Evolutionary conservation across 257 asterid species (phyloP).

Genomic region (Nicotiana tabacum): DNA sequence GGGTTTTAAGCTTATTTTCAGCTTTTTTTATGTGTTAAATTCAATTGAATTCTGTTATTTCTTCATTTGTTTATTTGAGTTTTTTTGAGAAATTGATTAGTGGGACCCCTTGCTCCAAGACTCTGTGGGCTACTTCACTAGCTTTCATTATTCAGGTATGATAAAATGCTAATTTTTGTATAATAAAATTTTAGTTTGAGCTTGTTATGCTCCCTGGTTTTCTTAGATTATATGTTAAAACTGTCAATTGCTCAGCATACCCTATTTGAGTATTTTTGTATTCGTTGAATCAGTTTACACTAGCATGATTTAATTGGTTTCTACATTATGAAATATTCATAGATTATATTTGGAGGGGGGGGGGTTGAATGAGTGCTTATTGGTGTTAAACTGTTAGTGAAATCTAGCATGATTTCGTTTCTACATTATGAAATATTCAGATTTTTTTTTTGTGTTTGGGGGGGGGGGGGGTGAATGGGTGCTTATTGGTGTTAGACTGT

Average conservation of each 20-base stretch:
- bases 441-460: background rate
- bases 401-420: background rate
- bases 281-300: background rate
- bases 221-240: background rate
- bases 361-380: background rate
- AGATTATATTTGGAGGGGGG: background rate
- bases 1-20: background rate
- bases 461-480: background rate
- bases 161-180: background rate
- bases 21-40: background rate
- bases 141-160: constrained; percentile 13
- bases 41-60: background rate
- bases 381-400: background rate
- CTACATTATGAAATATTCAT: background rate
- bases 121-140: background rate
- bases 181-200: background rate
- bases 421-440: background rate
- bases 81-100: constrained; percentile 1
- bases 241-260: background rate
- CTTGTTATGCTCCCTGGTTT: background rate
- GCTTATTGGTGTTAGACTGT: background rate
- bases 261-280: background rate
- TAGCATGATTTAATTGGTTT: background rate
- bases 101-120: background rate
- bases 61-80: background rate